These are phyloP conservation scores for Tetrahymena malaccensis DNA, from an alignment of 73 alveolate genomes.

Conservation along the genomic window DNA sequence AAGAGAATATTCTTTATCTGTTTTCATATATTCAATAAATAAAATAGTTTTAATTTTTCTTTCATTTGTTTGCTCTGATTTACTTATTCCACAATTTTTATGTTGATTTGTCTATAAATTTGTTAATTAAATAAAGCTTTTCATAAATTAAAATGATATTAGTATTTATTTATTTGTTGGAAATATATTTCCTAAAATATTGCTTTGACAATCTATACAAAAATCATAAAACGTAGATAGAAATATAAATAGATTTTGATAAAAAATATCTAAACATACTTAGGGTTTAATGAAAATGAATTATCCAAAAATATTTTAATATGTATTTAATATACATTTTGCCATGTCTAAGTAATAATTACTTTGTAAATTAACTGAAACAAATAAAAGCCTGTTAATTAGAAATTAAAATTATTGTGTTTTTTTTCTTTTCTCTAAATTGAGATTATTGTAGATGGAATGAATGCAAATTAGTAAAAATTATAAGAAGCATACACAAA, in stretches of 20 bases:
- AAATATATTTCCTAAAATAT: no score
- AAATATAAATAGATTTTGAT: background rate
- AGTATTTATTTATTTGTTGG: background rate
- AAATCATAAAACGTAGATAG: background rate
- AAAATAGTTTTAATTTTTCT: no score
- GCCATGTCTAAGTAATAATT: background rate
- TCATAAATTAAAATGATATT: no score
- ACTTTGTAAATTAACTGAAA: background rate
- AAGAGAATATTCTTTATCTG: no score
- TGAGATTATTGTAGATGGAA: background rate
- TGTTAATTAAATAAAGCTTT: background rate
- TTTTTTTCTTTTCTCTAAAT: background rate
- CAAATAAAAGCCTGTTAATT: background rate
- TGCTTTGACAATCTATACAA: background rate
- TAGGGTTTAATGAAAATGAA: no score
- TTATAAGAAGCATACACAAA: background rate
- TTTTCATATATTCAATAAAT: background rate
- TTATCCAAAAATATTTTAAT: background rate
- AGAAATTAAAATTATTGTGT: no score
- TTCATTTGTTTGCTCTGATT: no score
- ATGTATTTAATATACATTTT: background rate
- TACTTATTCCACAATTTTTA: background rate
- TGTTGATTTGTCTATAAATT: background rate
- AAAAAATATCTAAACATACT: background rate
- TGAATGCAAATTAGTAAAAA: background rate